Conservation (phyloP, 164 flowering plant genomes). For the Vitis riparia region DNA sequence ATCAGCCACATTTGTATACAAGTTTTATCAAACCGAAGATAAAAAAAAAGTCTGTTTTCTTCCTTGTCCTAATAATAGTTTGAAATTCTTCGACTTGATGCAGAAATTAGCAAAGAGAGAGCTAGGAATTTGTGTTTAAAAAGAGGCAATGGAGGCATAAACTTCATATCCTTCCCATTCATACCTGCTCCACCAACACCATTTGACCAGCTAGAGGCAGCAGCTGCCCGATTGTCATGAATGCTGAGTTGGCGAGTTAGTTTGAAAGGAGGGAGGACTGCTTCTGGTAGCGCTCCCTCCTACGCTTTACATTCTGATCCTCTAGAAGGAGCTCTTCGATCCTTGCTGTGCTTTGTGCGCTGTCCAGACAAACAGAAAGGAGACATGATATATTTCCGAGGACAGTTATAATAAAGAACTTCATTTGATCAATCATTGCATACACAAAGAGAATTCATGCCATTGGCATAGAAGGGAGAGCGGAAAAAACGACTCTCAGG, state of each 20-base stretch:
- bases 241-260: constrained; percentile 80
- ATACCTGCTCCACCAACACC: constrained; percentile 57
- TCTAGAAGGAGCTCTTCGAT: constrained; percentile 91
- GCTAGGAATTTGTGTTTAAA: too few species aligned
- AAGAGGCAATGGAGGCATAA: too few species aligned
- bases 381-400: not conserved
- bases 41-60: too few species aligned
- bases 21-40: too few species aligned
- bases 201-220: constrained; percentile 64
- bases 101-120: too few species aligned
- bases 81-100: too few species aligned
- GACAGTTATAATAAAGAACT: not conserved
- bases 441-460: too few species aligned
- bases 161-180: not conserved
- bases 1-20: too few species aligned
- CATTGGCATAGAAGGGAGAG: too few species aligned
- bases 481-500: too few species aligned
- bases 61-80: too few species aligned
- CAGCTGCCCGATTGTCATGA: constrained; percentile 91
- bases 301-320: constrained; percentile 84
- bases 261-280: constrained; percentile 85
- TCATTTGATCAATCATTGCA: not conserved
- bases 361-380: constrained; percentile 13
- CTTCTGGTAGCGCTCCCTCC: constrained; percentile 80
- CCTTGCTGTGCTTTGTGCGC: constrained; percentile 73